Percentiles rank a stretch among this genome's conserved stretches.
Evolutionary conservation across 805 yeast species (phyloP).

Genomic region (Pichia manshurica): DNA sequence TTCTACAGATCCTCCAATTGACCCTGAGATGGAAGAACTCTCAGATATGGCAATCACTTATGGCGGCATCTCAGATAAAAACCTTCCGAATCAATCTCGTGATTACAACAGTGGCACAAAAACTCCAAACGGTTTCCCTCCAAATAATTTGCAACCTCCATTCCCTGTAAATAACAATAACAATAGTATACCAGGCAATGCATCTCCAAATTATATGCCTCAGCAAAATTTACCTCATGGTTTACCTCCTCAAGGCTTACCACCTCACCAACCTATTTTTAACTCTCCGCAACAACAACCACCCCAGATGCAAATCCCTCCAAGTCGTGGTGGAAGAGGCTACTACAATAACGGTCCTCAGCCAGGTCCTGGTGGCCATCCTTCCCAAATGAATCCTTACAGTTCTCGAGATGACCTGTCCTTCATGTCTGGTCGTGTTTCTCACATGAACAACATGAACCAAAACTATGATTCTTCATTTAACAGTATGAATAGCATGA

Average conservation of each 20-base stretch:
- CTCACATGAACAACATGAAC: slow-evolving; percentile 4
- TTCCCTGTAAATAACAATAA: slow-evolving; percentile 13
- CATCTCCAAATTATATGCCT: slow-evolving; percentile 27
- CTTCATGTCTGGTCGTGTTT: slow-evolving; percentile 17
- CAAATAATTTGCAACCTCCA: slow-evolving; percentile 17
- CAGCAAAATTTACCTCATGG: slow-evolving; percentile 31
- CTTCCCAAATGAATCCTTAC: slow-evolving; percentile 7
- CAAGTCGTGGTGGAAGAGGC: slow-evolving; percentile 7
- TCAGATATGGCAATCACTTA: slow-evolving; percentile 30
- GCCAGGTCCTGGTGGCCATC: slow-evolving; percentile 2
- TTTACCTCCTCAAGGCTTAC: slow-evolving; percentile 32
- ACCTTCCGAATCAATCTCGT: slow-evolving; percentile 16
- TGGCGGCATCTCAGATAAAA: slow-evolving; percentile 24
- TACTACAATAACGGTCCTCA: neutral
- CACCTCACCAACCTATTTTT: slow-evolving; percentile 27
- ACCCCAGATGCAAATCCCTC: slow-evolving; percentile 7
- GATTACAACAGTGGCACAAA: slow-evolving; percentile 14
- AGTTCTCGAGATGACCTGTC: slow-evolving; percentile 22
- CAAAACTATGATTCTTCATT: slow-evolving; percentile 13
- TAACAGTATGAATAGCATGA: slow-evolving; percentile 7
- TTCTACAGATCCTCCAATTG: slow-evolving; percentile 20
- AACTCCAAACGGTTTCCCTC: slow-evolving; percentile 14
- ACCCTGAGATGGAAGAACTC: slow-evolving; percentile 29
- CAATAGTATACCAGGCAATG: slow-evolving; percentile 13
- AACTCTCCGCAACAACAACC: slow-evolving; percentile 17